These are phyloP conservation scores for Candida hungchunana DNA, from an alignment of 805 yeast genomes.

Conservation along the genomic window DNA sequence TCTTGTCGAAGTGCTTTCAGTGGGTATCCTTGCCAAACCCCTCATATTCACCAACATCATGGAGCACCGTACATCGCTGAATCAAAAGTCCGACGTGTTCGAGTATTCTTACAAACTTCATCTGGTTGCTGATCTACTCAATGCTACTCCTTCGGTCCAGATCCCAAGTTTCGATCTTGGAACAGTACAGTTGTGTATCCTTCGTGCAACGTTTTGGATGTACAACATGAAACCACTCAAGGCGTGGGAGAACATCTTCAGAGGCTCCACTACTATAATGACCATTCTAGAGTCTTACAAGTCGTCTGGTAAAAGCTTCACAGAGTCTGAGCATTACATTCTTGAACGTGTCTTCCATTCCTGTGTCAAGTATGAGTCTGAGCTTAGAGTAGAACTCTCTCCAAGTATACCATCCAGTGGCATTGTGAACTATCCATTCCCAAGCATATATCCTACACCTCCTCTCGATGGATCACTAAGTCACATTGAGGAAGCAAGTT, in stretches of 20 bases:
- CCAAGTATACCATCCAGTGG: constrained; percentile 26
- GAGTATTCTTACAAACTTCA: constrained; percentile 12
- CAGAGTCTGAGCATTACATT: constrained; percentile 15
- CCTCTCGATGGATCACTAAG: constrained; percentile 19
- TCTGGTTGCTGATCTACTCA: constrained; percentile 11
- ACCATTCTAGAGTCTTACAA: constrained; percentile 20
- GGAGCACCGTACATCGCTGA: constrained; percentile 9
- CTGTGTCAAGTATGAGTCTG: constrained; percentile 25
- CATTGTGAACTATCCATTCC: constrained; percentile 24
- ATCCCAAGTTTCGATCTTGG: constrained; percentile 16
- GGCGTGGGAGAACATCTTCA: constrained; percentile 22
- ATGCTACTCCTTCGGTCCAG: constrained; percentile 10
- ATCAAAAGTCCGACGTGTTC: constrained; percentile 10
- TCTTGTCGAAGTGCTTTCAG: constrained; percentile 11
- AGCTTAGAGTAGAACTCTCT: constrained; percentile 24
- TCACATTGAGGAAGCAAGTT: constrained; percentile 19
- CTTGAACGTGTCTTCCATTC: constrained; percentile 23
- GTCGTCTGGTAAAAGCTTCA: constrained; percentile 16
- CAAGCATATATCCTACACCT: constrained; percentile 21
- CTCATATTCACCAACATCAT: constrained; percentile 15
- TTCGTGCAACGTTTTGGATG: constrained; percentile 21
- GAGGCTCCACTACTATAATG: constrained; percentile 20
- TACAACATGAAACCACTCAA: constrained; percentile 23
- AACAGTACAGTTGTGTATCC: constrained; percentile 16
- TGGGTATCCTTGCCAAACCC: constrained; percentile 19